These are phyloP conservation scores for Neonectria punicea DNA, from an alignment of 2,329 filamentous ascomycete genomes.

Conservation along the genomic window DNA sequence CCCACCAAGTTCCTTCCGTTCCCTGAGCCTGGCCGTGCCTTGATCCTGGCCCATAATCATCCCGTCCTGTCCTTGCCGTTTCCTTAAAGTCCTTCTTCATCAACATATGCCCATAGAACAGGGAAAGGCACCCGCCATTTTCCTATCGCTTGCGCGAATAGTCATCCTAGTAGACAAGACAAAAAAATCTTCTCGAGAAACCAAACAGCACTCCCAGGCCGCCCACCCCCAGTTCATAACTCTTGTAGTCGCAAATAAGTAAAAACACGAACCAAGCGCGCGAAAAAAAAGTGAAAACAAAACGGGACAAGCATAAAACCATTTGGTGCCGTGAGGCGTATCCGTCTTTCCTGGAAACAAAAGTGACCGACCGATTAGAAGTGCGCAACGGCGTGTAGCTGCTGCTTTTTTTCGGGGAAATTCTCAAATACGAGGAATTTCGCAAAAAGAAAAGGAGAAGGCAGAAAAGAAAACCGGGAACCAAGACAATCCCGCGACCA, in stretches of 20 bases:
- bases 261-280: constrained; percentile 31
- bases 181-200: constrained; percentile 18
- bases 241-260: constrained; percentile 14
- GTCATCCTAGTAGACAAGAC: constrained; percentile 20
- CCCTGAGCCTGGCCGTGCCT: constrained; percentile 12
- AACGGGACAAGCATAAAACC: constrained; percentile 39
- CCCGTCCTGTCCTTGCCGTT: constrained; percentile 11
- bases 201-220: constrained; percentile 7
- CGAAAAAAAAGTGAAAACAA: constrained; percentile 3
- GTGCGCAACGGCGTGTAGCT: constrained; percentile 28
- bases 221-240: constrained; percentile 6
- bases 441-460: constrained; percentile 24
- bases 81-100: constrained; percentile 17
- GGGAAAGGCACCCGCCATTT: constrained; percentile 8
- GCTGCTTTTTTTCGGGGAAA: constrained; percentile 36
- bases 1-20: constrained; percentile 14
- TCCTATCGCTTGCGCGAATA: constrained; percentile 30
- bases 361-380: constrained; percentile 43
- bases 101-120: constrained; percentile 12
- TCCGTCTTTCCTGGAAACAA: constrained; percentile 50
- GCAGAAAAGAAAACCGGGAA: constrained; percentile 18
- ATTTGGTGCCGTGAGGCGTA: constrained; percentile 52
- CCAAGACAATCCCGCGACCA: constrained; percentile 25
- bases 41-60: constrained; percentile 12
- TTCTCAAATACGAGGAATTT: constrained; percentile 7